phyloP scores from a whole-genome alignment of 2,329 filamentous ascomycete genomes.

The Botrytis tulipae region DNA sequence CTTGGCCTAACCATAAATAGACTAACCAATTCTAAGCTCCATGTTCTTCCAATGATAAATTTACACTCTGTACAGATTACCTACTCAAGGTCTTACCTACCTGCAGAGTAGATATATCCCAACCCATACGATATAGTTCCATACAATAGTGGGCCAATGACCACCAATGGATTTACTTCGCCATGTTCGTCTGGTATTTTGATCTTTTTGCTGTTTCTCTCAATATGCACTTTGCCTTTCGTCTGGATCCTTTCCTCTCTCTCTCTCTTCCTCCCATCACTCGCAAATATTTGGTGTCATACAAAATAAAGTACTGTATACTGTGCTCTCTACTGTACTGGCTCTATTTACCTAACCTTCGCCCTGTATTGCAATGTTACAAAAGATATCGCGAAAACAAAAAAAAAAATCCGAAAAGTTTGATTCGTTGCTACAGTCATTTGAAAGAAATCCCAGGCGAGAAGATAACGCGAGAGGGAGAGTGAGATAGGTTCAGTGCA shows the following conservation, averaged over 20 bases:
- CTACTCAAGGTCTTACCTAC: background rate
- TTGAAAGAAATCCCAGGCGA: background rate
- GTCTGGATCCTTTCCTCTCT: background rate
- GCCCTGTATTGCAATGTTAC: background rate
- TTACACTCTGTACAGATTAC: background rate
- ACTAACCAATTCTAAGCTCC: background rate
- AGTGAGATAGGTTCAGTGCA: background rate
- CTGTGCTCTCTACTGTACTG: background rate
- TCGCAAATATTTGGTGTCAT: background rate
- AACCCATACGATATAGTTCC: background rate
- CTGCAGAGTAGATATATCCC: background rate
- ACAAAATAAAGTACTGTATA: background rate
- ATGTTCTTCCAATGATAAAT: background rate
- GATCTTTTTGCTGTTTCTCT: constrained; percentile 1
- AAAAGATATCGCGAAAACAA: constrained; percentile 3
- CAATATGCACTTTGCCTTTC: constrained; percentile 1
- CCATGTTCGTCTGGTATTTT: constrained; percentile 12
- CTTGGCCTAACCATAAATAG: background rate
- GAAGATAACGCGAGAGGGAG: background rate
- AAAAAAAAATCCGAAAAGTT: background rate
- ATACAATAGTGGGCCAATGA: background rate
- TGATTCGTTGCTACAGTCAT: background rate
- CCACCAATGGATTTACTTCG: background rate
- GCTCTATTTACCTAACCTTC: background rate
- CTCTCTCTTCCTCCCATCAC: background rate